A percentile compares a stretch with the other conserved stretches of the same genome.
phyloP scores from a whole-genome alignment of 495 filamentous ascomycete genomes.

The Tuber microsphaerosporum region DNA sequence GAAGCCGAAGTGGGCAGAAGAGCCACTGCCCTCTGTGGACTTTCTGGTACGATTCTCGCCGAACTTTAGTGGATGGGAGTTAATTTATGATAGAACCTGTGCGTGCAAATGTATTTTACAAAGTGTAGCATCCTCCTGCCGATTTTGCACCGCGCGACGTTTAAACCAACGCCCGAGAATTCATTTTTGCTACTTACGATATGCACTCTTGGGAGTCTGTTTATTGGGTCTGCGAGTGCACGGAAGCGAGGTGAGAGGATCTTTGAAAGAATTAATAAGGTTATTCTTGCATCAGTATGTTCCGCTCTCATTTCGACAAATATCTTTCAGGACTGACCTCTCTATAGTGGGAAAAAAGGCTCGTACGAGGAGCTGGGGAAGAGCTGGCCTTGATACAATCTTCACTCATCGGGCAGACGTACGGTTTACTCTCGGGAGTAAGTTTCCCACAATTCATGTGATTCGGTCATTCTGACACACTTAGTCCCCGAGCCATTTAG shows the following conservation, averaged over 20 bases:
- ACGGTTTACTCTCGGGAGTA: constrained; percentile 32
- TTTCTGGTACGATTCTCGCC: neutral
- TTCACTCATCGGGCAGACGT: constrained; percentile 28
- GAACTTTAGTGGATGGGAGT: neutral
- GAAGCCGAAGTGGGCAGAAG: neutral
- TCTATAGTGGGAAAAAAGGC: constrained; percentile 7
- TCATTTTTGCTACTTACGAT: neutral
- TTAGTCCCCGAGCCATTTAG: constrained; percentile 25
- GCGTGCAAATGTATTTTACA: constrained; percentile 5
- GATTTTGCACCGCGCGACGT: neutral
- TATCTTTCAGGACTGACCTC: neutral
- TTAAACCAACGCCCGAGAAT: neutral
- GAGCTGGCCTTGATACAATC: constrained; percentile 26
- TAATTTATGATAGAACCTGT: constrained; percentile 1
- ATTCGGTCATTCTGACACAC: neutral
- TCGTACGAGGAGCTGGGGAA: constrained; percentile 6
- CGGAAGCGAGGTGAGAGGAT: neutral
- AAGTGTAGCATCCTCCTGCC: neutral
- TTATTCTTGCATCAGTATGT: neutral
- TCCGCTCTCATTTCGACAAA: neutral
- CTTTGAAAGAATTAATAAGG: neutral
- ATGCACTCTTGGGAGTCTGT: neutral
- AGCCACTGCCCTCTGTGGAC: neutral
- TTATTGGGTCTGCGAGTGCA: neutral
- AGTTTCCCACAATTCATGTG: neutral